Evolutionary conservation across 2,329 filamentous ascomycete genomes (phyloP), one percentile per base, ranked within the genome.

Genomic region (Thelonectria rubi): DNA sequence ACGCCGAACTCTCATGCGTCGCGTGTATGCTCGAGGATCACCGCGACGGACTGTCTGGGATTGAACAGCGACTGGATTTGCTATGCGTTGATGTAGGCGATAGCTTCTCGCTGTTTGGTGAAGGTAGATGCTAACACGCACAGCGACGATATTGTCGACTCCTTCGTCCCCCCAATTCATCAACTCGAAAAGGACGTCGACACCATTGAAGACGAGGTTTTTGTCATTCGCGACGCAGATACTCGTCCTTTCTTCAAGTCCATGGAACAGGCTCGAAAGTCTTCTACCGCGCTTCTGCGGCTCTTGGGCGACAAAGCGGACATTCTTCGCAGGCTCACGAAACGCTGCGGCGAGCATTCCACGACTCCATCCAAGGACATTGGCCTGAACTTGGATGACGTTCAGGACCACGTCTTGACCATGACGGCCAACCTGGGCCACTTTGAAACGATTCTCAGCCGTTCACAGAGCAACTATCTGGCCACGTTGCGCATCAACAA

Each of bases 61-160:
- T 84, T 99, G 37, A 97, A 92, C 74, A 94, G 93, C 69, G 95
- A 99, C 78, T 99, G 95, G 94, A 96, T 98, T 69, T 99, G 95
- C 81, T 99, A 99, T 75, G 95, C 95, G 43, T 85, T 99, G 73
- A 98, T 99, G 90, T 93, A 82, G 84, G 42, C 17, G n/a, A n/a
- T n/a, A 11, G 14, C 9, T 12, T 20, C 14, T 26, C 24, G 11
- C 8, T 9, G 24, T 12, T 37, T 26, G 14, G 32, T 49, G 3
- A 14, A 8, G n/a, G 34, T 72, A 77, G 64, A 78, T 64, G 42
- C 34, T 20, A n/a, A 40, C 3, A 9, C 2, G 48, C 17, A 14
- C 59, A 92, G 90, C 74, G 95, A 99, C 77, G 92, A 99, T 74
- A 99, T 99, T 73, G 95, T 98, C 62, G 95, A 99, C 79, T 92